These are phyloP conservation scores for Saccharomycopsis sp. DNA, from an alignment of 805 yeast species.

Conservation along the genomic window DNA sequence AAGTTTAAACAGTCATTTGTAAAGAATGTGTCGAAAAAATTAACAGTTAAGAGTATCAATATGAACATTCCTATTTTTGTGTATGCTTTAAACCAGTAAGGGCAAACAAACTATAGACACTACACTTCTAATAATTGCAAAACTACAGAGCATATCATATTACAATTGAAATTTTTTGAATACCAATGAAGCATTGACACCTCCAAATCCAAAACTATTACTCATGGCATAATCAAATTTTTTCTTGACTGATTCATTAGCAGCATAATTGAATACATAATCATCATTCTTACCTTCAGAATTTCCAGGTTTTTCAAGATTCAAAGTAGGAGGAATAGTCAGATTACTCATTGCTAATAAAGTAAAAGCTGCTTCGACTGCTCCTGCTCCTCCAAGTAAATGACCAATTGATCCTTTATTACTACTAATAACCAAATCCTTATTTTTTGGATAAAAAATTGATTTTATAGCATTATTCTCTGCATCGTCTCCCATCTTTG, in stretches of 20 bases:
- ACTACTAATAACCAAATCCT: constrained; percentile 50
- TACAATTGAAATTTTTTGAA: constrained; percentile 27
- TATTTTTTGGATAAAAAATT: constrained; percentile 33
- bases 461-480: constrained; percentile 67
- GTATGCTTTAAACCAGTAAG: too few relatives aligned
- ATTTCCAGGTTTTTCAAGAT: constrained; percentile 45
- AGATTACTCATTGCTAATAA: constrained; percentile 49
- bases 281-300: constrained; percentile 29
- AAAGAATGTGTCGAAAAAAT: too few relatives aligned
- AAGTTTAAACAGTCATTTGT: too few relatives aligned
- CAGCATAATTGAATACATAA: constrained; percentile 49
- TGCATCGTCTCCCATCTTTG: constrained; percentile 79
- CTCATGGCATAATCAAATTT: constrained; percentile 53
- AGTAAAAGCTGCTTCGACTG: constrained; percentile 82
- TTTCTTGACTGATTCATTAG: constrained; percentile 32
- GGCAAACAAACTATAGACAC: too few relatives aligned
- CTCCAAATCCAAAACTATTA: constrained; percentile 97
- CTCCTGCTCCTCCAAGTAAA: constrained; percentile 91
- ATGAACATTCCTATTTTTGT: too few relatives aligned
- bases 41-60: too few relatives aligned
- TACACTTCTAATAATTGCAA: too few relatives aligned
- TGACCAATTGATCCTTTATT: constrained; percentile 94
- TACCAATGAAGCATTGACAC: constrained; percentile 74
- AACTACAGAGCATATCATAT: too few relatives aligned
- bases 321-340: constrained; percentile 70